These are phyloP conservation scores for Xanthoceras sorbifolium DNA, from an alignment of 345 rosid species.

Conservation along the genomic window DNA sequence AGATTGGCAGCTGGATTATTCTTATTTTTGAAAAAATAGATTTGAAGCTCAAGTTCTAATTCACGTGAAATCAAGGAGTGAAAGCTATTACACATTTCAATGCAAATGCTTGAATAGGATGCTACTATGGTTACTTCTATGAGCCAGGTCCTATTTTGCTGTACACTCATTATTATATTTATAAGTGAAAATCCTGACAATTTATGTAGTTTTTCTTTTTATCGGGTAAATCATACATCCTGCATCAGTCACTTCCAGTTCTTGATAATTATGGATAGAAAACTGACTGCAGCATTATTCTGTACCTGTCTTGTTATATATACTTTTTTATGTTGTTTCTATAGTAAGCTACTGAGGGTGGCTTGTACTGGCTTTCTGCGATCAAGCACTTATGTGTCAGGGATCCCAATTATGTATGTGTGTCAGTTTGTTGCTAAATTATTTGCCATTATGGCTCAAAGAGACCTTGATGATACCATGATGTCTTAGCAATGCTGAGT, in stretches of 20 bases:
- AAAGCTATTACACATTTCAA: not conserved
- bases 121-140: not conserved
- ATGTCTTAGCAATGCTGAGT: not conserved
- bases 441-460: not conserved
- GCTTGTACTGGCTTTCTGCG: not conserved
- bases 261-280: not conserved
- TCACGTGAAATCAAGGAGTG: not conserved
- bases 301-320: not conserved
- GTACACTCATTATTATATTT: not conserved
- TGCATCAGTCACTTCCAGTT: not conserved
- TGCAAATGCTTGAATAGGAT: conserved; percentile 1
- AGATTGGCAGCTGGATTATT: conserved; percentile 5
- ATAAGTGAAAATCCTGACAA: not conserved
- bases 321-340: not conserved
- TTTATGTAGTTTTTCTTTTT: not conserved
- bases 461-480: not conserved
- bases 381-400: not conserved
- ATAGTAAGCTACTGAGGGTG: not conserved
- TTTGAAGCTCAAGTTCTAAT: conserved; percentile 4
- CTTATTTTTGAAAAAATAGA: not conserved
- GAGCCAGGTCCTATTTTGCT: conserved; percentile 12
- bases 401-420: not conserved
- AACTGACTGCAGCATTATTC: not conserved
- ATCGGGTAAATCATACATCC: not conserved
- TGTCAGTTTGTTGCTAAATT: not conserved